phyloP scores from a whole-genome alignment of 352 stramenopile species.

The Phytophthora tubulina region DNA sequence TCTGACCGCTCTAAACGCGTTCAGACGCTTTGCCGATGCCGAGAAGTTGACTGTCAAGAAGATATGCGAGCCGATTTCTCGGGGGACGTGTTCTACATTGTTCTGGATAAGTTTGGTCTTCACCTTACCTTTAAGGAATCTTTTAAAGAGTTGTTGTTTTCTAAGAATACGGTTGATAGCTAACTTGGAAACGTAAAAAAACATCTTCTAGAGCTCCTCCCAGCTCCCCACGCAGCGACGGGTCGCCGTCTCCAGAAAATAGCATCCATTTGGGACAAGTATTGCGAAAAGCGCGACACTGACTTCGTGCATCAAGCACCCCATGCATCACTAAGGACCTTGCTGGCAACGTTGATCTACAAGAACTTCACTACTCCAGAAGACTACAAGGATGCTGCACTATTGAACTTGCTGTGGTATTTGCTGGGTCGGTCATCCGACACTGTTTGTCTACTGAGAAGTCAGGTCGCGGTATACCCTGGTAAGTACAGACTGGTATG shows the following conservation, averaged over 20 bases:
- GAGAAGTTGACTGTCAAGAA: constrained; percentile 1
- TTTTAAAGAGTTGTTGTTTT: background rate
- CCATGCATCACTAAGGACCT: background rate
- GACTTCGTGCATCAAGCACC: background rate
- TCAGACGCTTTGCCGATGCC: background rate
- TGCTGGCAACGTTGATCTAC: too few relatives aligned
- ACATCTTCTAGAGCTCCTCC: background rate
- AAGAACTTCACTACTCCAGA: background rate
- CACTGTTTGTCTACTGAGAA: constrained; percentile 3
- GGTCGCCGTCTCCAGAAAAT: background rate
- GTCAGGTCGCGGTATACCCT: constrained; percentile 16
- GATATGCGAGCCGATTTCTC: constrained; percentile 3
- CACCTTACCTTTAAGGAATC: background rate
- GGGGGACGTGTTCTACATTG: background rate
- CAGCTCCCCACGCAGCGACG: background rate
- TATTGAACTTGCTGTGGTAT: constrained; percentile 21
- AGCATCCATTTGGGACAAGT: background rate
- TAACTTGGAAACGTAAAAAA: constrained; percentile 1
- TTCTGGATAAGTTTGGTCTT: too few relatives aligned
- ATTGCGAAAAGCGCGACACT: background rate
- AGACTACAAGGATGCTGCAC: constrained; percentile 17
- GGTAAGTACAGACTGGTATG: background rate
- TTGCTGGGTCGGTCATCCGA: constrained; percentile 21
- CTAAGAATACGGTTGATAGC: background rate
- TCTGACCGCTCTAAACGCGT: background rate